Conservation (phyloP, 306 rosid genomes). For the Vachellia collinsii region DNA sequence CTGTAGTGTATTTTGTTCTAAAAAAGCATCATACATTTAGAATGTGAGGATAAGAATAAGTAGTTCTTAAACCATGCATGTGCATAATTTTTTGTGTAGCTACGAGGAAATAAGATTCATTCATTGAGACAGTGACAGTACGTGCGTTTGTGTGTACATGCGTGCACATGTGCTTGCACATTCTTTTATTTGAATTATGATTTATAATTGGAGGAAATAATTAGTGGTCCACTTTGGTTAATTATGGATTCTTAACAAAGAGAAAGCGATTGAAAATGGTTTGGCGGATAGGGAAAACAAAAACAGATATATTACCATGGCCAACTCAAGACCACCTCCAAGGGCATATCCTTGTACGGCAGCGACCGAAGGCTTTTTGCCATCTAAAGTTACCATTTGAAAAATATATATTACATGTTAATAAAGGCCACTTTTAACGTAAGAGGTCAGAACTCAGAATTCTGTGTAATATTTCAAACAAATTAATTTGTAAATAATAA, state of each 20-base stretch:
- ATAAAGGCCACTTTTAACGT: background rate
- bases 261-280: background rate
- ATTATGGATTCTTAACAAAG: background rate
- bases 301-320: background rate
- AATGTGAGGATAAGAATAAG: background rate
- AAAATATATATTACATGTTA: background rate
- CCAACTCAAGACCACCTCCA: background rate
- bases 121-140: no score
- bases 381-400: background rate
- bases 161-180: background rate
- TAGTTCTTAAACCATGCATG: background rate
- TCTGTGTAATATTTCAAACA: background rate
- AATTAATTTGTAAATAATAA: background rate
- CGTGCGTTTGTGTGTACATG: no score
- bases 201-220: no score
- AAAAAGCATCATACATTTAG: no score
- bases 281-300: background rate
- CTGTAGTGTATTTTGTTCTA: no score
- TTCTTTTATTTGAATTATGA: background rate
- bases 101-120: no score
- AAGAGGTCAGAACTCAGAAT: background rate
- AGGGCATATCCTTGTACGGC: slow-evolving; percentile 6
- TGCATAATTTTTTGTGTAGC: background rate
- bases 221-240: no score
- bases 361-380: background rate